These are phyloP conservation scores for Mucor velutinosus DNA, from an alignment of 371 early-diverging fungal species.

Conservation along the genomic window DNA sequence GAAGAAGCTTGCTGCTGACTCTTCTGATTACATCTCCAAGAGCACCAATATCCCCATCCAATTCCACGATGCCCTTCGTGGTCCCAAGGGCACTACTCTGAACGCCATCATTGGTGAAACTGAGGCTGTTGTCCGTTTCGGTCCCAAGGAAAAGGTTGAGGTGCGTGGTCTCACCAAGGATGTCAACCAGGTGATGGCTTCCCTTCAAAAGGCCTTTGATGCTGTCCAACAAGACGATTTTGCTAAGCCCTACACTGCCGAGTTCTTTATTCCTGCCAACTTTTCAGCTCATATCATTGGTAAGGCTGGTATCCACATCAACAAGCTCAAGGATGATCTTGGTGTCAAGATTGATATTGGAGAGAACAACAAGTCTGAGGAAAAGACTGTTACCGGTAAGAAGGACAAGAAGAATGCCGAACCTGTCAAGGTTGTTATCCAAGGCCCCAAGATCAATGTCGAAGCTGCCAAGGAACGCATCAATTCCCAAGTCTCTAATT, in stretches of 20 bases:
- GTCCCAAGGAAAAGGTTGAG: conserved; percentile 60
- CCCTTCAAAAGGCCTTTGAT: conserved; percentile 65
- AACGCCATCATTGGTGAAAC: conserved; percentile 65
- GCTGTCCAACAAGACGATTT: conserved; percentile 70
- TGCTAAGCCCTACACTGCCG: conserved; percentile 68
- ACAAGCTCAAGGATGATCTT: conserved; percentile 74
- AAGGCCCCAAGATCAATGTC: conserved; percentile 81
- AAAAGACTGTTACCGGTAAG: conserved; percentile 29
- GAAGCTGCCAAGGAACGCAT: conserved; percentile 77
- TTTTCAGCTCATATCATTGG: conserved; percentile 88
- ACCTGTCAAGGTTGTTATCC: conserved; percentile 70
- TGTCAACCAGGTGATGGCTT: conserved; percentile 69
- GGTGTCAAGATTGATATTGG: conserved; percentile 82
- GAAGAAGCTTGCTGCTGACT: conserved; percentile 58
- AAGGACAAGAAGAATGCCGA: conserved; percentile 44
- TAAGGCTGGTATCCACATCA: conserved; percentile 82
- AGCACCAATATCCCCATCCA: conserved; percentile 66
- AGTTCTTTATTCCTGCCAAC: conserved; percentile 69
- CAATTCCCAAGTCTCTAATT: conserved; percentile 62
- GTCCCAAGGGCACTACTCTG: conserved; percentile 73
- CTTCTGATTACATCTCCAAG: conserved; percentile 72
- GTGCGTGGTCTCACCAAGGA: conserved; percentile 82
- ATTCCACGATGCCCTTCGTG: conserved; percentile 80
- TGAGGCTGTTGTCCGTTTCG: conserved; percentile 74
- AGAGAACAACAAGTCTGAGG: conserved; percentile 42